Evolutionary conservation across 164 flowering plant species (phyloP).

Genomic region (Aristolochia fimbriata): DNA sequence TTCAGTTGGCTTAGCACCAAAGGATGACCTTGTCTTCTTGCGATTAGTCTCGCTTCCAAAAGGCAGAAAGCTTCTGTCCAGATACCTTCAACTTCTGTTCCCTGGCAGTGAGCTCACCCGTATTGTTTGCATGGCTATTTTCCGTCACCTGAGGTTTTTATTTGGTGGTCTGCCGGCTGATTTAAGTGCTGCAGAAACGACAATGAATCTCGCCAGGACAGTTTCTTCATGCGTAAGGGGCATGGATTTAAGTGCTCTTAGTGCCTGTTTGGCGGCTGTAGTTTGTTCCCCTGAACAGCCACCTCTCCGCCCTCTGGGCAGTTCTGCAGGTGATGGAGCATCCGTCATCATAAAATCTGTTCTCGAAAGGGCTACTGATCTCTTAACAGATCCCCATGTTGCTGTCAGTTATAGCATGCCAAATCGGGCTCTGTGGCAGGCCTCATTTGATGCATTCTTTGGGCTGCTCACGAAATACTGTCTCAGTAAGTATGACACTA

Average conservation of each 20-base stretch:
- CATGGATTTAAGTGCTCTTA: constrained; percentile 79
- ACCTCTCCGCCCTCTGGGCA: constrained; percentile 88
- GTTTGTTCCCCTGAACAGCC: constrained; percentile 92
- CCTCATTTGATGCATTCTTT: constrained; percentile 87
- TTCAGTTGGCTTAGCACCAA: constrained; percentile 33
- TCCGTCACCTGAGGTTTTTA: constrained; percentile 82
- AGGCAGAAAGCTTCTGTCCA: constrained; percentile 68
- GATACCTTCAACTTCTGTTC: constrained; percentile 59
- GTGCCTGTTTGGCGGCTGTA: constrained; percentile 90
- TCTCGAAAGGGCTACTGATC: constrained; percentile 77
- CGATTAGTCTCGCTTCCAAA: constrained; percentile 82
- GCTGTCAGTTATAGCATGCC: constrained; percentile 36
- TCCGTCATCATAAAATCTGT: constrained; percentile 58
- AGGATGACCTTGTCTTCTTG: constrained; percentile 76
- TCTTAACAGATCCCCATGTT: constrained; percentile 53
- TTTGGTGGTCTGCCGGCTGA: constrained; percentile 72
- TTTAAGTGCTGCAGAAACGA: constrained; percentile 45
- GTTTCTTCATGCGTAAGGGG: constrained; percentile 43
- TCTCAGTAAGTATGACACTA: constrained; percentile 61
- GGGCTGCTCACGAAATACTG: constrained; percentile 72
- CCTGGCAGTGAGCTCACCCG: constrained; percentile 73
- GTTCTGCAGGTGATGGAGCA: constrained; percentile 84
- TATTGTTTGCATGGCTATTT: constrained; percentile 84
- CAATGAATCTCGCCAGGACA: constrained; percentile 38
- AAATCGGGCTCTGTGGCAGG: constrained; percentile 73